Base-by-base conservation (phyloP, 331 rosid species). In the Arachis monticola region DNA sequence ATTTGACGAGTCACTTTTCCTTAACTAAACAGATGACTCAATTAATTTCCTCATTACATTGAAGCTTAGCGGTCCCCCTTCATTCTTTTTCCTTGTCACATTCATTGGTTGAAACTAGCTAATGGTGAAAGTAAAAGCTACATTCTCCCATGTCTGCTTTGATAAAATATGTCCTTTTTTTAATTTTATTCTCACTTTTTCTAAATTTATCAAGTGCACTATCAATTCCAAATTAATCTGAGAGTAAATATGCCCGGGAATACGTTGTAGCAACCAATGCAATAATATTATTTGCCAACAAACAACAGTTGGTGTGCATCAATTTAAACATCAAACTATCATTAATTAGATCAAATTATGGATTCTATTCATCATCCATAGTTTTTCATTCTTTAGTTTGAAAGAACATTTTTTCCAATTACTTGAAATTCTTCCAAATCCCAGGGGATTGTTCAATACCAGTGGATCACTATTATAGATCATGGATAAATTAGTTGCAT, bases 31-130 rank as follows among this genome's bases (percentile, higher is more conserved):
- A 11, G 10, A 8, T 72, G 17, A 66, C 67, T 42, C 60, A 60
- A 60, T 35, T 2, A 35, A 35, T 35, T 35, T 35, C 40, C 40
- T 35, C 73, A 17, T 47, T 10, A 67, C 67, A 72, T 60, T 56
- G 13, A 17, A 35, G 9, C 65, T 53, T 30, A 38, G 70, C 64
- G 75, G 79, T 56, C 22, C 79, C 80, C 27, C 67, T 74, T 56
- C 51, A 32, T 40, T 56, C 52, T 42, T 46, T 40, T 40, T 10
- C 70, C 61, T 67, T 63, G 67, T 70, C 58, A 69, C 73, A 77
- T 80, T 66, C 53, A n/a, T 69, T 69, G 65, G 63, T 44, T 13
- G 47, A 64, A 10, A 30, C 44, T 71, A 32, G 44, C 63, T 44
- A 30, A 17, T 71, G 44, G 67, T 44, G 55, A 66, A 66, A 69